phyloP scores from a whole-genome alignment of 768 basidiomycete species.

The Stropharia rugosoannulata region DNA sequence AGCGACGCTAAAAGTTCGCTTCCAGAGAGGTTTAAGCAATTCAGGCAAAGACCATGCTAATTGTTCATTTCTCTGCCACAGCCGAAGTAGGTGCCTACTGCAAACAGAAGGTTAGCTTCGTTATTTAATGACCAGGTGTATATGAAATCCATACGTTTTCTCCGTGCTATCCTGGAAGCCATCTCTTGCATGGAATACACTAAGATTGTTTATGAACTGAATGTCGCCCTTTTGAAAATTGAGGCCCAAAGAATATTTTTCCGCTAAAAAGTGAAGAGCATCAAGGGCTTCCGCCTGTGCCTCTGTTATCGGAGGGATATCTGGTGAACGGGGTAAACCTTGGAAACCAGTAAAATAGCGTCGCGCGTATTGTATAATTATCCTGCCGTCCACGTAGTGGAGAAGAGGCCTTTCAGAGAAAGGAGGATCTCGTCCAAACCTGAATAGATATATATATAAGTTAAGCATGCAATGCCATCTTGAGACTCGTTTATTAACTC shows the following conservation, averaged over 20 bases:
- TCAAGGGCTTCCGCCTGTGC: constrained; percentile 51
- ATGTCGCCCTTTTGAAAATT: constrained; percentile 51
- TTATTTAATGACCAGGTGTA: not conserved
- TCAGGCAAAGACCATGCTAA: constrained; percentile 38
- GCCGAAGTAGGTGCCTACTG: constrained; percentile 37
- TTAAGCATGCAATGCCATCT: not conserved
- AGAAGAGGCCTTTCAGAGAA: constrained; percentile 38
- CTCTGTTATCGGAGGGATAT: constrained; percentile 46
- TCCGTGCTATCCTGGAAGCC: constrained; percentile 37
- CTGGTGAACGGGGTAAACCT: constrained; percentile 29
- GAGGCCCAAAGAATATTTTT: constrained; percentile 40
- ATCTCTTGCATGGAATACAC: constrained; percentile 46
- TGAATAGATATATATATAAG: constrained; percentile 7
- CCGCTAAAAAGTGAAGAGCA: constrained; percentile 42
- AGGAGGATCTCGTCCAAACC: constrained; percentile 36
- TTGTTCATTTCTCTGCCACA: constrained; percentile 40
- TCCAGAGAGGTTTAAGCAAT: constrained; percentile 33
- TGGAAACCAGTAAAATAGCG: constrained; percentile 42
- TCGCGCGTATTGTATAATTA: constrained; percentile 47
- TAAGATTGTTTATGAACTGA: constrained; percentile 48
- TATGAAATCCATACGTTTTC: constrained; percentile 32
- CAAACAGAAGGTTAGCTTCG: not conserved
- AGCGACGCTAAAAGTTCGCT: constrained; percentile 30
- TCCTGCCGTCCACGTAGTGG: constrained; percentile 35
- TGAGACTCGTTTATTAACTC: not conserved